These are phyloP conservation scores for Calonectria pseudoreteaudii DNA, from an alignment of 2,329 filamentous ascomycete genomes.

Conservation along the genomic window DNA sequence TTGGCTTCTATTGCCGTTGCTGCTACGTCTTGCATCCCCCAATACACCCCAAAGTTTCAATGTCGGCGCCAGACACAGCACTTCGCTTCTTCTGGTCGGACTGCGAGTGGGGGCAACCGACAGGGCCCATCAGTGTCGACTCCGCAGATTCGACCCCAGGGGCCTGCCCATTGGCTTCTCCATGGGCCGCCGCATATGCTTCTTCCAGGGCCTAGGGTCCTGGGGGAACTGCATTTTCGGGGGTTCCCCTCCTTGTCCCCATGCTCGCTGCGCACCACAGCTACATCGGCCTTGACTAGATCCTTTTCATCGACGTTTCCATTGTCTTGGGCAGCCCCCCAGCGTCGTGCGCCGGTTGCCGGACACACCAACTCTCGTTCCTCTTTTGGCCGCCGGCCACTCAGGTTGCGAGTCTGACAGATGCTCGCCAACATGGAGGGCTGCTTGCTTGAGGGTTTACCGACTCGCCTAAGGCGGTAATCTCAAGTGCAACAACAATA, in stretches of 20 bases:
- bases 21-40: not conserved
- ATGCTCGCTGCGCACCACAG: slow-evolving; percentile 8
- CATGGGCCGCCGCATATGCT: slow-evolving; percentile 4
- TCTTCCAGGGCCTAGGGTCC: slow-evolving; percentile 12
- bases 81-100: not conserved
- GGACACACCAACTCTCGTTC: slow-evolving; percentile 7
- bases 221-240: slow-evolving; percentile 12
- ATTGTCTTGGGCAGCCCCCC: slow-evolving; percentile 10
- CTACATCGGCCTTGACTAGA: slow-evolving; percentile 3
- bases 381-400: slow-evolving; percentile 9
- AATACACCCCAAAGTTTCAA: not conserved
- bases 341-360: slow-evolving; percentile 15
- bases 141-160: slow-evolving; percentile 1
- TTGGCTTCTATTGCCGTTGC: not conserved
- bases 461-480: slow-evolving; percentile 25
- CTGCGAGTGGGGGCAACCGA: not conserved
- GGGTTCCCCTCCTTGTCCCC: slow-evolving; percentile 9
- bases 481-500: slow-evolving; percentile 16
- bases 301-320: not conserved
- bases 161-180: slow-evolving; percentile 14
- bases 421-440: slow-evolving; percentile 8
- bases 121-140: not conserved
- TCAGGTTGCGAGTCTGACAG: slow-evolving; percentile 16
- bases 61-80: not conserved
- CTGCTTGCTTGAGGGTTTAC: not conserved